Percentiles rank a stretch among this genome's conserved stretches.
These are phyloP conservation scores for Macadamia integrifolia DNA, from an alignment of 164 flowering plant species.

Conservation along the genomic window DNA sequence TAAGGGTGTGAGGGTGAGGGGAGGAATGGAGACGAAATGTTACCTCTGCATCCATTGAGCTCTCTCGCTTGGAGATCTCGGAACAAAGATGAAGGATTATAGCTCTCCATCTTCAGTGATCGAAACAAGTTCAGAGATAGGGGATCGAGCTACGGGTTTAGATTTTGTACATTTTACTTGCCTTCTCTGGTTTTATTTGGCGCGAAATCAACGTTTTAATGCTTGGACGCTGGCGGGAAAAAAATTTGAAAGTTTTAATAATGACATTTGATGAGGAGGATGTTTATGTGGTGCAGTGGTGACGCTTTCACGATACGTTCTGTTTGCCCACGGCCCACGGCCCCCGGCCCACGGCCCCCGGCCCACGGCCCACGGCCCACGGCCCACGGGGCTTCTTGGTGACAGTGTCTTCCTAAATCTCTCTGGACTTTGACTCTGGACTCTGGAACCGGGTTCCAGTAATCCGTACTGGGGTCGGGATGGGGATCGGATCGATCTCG, in stretches of 20 bases:
- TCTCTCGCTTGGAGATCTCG: slow-evolving; percentile 64
- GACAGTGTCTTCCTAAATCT: no score
- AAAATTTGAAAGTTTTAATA: neutral
- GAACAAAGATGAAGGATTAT: slow-evolving; percentile 40
- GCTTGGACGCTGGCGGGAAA: slow-evolving; percentile 9
- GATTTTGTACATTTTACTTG: neutral
- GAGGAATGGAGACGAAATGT: neutral
- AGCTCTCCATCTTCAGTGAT: slow-evolving; percentile 28
- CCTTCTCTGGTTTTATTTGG: neutral
- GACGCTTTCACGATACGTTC: no score
- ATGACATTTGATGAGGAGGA: no score
- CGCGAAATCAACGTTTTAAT: neutral
- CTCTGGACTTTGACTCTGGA: no score
- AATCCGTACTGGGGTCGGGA: no score
- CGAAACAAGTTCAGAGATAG: neutral
- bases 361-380: no score
- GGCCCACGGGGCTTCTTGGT: no score
- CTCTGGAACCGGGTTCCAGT: no score
- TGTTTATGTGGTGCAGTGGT: no score
- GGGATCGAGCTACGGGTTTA: slow-evolving; percentile 2
- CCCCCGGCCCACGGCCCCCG: no score
- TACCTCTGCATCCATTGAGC: slow-evolving; percentile 77
- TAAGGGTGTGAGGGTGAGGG: neutral
- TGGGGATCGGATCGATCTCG: no score
- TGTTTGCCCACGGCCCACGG: no score